phyloP scores from a whole-genome alignment of 768 basidiomycete species.

The Lactarius indigo region DNA sequence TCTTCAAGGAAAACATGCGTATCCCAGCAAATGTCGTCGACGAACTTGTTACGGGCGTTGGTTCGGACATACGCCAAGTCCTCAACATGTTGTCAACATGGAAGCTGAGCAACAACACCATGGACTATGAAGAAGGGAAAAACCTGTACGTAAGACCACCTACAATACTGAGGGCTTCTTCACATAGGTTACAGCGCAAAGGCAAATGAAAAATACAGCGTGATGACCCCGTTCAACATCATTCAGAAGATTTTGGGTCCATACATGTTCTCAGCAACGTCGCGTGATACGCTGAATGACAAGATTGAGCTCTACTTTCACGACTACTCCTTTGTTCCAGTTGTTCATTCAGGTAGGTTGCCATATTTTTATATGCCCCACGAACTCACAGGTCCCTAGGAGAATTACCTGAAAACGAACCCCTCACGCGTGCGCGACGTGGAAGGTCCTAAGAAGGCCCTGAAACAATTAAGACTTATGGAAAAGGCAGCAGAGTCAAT shows the following conservation, averaged over 20 bases:
- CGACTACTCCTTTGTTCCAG: constrained; percentile 90
- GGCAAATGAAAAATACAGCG: constrained; percentile 88
- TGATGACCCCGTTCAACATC: constrained; percentile 90
- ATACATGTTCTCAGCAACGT: constrained; percentile 80
- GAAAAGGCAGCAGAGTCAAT: constrained; percentile 87
- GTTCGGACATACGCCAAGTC: constrained; percentile 96
- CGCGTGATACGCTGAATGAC: constrained; percentile 77
- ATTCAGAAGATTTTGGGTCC: constrained; percentile 89
- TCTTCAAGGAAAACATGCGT: constrained; percentile 92
- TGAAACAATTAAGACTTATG: constrained; percentile 80
- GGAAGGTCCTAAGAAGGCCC: constrained; percentile 56
- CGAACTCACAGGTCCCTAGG: constrained; percentile 42
- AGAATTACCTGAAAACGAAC: constrained; percentile 89
- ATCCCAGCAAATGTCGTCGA: constrained; percentile 90
- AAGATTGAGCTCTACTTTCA: constrained; percentile 98
- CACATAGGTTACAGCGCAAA: constrained; percentile 40
- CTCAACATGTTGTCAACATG: constrained; percentile 98
- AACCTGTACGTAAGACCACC: constrained; percentile 58
- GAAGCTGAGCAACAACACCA: constrained; percentile 74
- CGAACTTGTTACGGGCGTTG: constrained; percentile 81
- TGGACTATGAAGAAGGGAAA: constrained; percentile 93
- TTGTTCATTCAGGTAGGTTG: constrained; percentile 85
- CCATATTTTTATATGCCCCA: neutral
- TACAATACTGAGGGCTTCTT: neutral
- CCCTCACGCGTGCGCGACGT: constrained; percentile 58